Conservation (phyloP, 2,329 filamentous ascomycete genomes). For the Arthrinium phaeospermum region DNA sequence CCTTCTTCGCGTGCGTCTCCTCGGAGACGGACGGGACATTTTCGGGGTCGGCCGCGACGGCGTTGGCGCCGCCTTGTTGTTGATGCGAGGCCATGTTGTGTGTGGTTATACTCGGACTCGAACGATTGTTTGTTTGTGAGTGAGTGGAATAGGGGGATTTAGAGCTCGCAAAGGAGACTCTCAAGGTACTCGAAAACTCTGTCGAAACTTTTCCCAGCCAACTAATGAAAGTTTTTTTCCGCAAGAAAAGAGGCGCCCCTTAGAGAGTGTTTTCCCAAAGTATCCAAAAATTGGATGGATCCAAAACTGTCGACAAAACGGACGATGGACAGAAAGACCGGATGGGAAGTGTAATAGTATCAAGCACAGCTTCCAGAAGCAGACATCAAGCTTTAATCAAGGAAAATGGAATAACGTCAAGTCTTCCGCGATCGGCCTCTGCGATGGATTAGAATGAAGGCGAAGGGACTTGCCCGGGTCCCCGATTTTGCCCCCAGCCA, state of each 20-base stretch:
- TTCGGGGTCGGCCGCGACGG: not conserved
- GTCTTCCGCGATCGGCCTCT: conserved; percentile 3
- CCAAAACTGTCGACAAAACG: conserved; percentile 15
- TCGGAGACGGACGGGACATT: not conserved
- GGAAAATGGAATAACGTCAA: not conserved
- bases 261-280: conserved; percentile 5
- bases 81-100: not conserved
- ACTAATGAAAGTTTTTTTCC: conserved; percentile 12
- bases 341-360: conserved; percentile 6
- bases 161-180: conserved; percentile 6
- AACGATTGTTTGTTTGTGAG: not conserved
- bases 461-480: conserved; percentile 2
- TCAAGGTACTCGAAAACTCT: not conserved
- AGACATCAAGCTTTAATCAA: conserved; percentile 12
- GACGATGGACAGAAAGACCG: not conserved
- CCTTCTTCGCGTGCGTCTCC: conserved; percentile 10
- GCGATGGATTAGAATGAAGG: conserved; percentile 13
- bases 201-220: not conserved
- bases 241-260: not conserved
- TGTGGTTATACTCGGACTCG: not conserved
- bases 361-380: not conserved
- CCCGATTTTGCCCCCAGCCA: conserved; percentile 4
- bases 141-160: not conserved
- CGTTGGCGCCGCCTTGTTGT: not conserved
- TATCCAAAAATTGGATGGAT: conserved; percentile 10